Evolutionary conservation across 2,329 filamentous ascomycete genomes (phyloP), one percentile per base, ranked within the genome.

Genomic region (Paecilomyces dactylethromorphus): DNA sequence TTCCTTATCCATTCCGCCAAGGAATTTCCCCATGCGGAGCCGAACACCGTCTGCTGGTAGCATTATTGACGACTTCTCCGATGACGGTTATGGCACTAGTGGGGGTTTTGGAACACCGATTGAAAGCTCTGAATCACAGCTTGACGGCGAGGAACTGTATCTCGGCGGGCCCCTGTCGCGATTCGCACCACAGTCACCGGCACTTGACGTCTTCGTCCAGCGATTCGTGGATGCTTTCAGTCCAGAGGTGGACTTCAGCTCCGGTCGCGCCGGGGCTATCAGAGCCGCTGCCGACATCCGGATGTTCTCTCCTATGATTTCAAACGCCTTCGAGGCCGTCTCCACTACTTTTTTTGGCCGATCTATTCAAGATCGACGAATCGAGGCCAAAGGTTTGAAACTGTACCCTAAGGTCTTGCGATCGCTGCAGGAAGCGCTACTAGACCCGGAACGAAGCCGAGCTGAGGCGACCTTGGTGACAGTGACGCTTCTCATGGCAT

Each of bases 151-250:
- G 13, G 60, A 62, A 32, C 54, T 58, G n/a, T 59, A 45, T 45
- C n/a, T 32, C 55, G 55, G 24, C 21, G 56, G 56, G 8, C 60
- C 60, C 6, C 32, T 62, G 18, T 62, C 60, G 12, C 60, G 59
- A 39, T 60, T 62, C 26, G 26, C 52, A 3, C 57, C 60, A 2
- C 35, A 58, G 33, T 58, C 56, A 50, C 69, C 69, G 2, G 67
- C 67, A 31, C 60, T 74, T 1, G 74, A 75, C 59, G 64, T 71
- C 6, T 75, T 74, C 56, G 69, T 76, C 12, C 70, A 73, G 55
- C 72, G 73, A 3, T 76, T 76, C 32, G 67, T 76, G 7, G 74
- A 76, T 57, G 73, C 73, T 4, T 76, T 76, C 39, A 75, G 73
- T 56, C 74, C 74, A 1, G 62, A 74, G 45, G 72, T 75, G 3